Evolutionary conservation across 805 yeast species (phyloP).

Genomic region (Barnettozyma pratensis): DNA sequence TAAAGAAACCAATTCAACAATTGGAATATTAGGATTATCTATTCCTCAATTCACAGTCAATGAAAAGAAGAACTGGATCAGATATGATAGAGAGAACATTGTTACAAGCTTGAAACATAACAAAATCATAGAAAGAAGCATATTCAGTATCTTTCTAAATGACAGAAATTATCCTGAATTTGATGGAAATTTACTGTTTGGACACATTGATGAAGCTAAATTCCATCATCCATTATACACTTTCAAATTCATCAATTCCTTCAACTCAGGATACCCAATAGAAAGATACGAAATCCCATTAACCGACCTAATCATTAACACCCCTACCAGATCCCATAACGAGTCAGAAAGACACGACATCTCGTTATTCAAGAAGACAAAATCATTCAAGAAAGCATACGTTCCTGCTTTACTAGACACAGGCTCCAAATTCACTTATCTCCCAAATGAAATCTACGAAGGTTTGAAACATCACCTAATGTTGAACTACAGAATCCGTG

Average conservation of each 20-base stretch:
- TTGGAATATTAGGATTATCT: conserved; percentile 43
- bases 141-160: conserved; percentile 19
- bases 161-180: not conserved
- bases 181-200: conserved; percentile 30
- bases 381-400: conserved; percentile 2
- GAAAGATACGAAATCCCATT: conserved; percentile 12
- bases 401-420: conserved; percentile 18
- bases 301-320: conserved; percentile 7
- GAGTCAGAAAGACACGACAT: not conserved
- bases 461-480: not conserved
- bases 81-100: conserved; percentile 9
- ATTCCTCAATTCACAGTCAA: conserved; percentile 10
- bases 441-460: conserved; percentile 14
- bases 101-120: conserved; percentile 8
- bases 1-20: conserved; percentile 26
- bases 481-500: not conserved
- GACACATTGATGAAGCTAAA: conserved; percentile 37
- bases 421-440: conserved; percentile 16
- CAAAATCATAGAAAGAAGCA: conserved; percentile 8
- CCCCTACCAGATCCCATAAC: not conserved
- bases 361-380: conserved; percentile 7
- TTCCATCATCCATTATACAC: conserved; percentile 29
- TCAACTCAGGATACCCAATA: conserved; percentile 3
- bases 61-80: not conserved
- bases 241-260: conserved; percentile 26